phyloP scores from a whole-genome alignment of 306 rosid genomes.

The Fragaria vesca region DNA sequence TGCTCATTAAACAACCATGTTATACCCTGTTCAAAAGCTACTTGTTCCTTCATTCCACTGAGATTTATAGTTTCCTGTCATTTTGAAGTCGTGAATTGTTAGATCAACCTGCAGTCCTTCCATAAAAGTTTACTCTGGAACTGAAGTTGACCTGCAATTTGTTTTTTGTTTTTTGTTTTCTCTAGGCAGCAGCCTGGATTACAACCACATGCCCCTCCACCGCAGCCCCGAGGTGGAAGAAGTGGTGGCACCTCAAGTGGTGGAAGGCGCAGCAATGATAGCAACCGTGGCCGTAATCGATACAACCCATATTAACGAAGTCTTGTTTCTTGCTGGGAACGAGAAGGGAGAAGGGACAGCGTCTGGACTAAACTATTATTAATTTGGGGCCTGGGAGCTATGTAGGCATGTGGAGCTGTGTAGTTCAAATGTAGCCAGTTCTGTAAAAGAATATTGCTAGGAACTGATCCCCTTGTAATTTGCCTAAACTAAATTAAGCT shows the following conservation, averaged over 20 bases:
- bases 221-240: conserved; percentile 41
- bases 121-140: too few relatives aligned
- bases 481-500: neutral
- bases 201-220: conserved; percentile 39
- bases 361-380: neutral
- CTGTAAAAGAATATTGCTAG: neutral
- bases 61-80: neutral
- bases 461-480: neutral
- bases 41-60: neutral
- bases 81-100: neutral
- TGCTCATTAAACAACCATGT: neutral
- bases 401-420: neutral
- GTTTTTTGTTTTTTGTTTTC: conserved; percentile 7
- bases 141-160: conserved; percentile 9
- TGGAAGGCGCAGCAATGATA: conserved; percentile 43
- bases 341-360: neutral
- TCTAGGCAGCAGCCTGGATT: conserved; percentile 58
- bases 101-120: too few relatives aligned
- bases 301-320: conserved; percentile 56
- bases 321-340: neutral
- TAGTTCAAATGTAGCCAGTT: neutral
- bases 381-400: neutral
- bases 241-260: conserved; percentile 48
- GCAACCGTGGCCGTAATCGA: conserved; percentile 47
- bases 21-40: neutral